Base-by-base conservation (phyloP, 768 basidiomycete genomes). In the Coprinopsis strossmayeri region DNA sequence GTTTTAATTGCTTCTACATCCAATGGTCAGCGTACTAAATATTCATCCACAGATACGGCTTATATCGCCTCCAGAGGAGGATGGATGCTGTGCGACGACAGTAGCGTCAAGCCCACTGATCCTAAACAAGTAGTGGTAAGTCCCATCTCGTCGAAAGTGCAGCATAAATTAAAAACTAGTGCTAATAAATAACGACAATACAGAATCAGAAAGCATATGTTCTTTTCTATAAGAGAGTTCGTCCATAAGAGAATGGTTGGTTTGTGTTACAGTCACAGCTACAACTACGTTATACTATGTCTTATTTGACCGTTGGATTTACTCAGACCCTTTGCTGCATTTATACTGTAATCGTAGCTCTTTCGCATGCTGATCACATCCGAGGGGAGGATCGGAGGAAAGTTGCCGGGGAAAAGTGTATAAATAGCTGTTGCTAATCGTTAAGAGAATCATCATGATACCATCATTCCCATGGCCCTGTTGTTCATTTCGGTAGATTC, bases 81-180 rank as follows among this genome's bases (percentile, higher is more conserved):
- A 30, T 99, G 96, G 96, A 68, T 84, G 61, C 90, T 90, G 59
- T 94, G 92, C 61, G 93, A 96, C 59, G 95, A 98, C 63, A 93
- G 92, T 58, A 87, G 87, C 57, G 76, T 97, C 51, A 80, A 81
- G 42, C 60, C 74, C 37, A 82, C 80, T 24, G 82, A 90, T 45
- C 70, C 82, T 41, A 86, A 79, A 59, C 85, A 93, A 61, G 87
- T 96, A 3, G 86, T 91, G 45, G 91, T 94, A 59, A 56, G 87
- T 62, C 24, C n/a, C n/a, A n/a, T n/a, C n/a, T n/a, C n/a, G n/a
- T n/a, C n/a, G n/a, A n/a, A n/a, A n/a, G n/a, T n/a, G n/a, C n/a
- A n/a, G n/a, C n/a, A 15, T 52, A 49, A n/a, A 10, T 43, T 21
- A 18, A 20, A 17, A 18, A 43, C 15, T 43, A 17, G 53, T 49